Evolutionary conservation across 148 eudicot species (phyloP).

Genomic region (Pharnaceum exiguum): DNA sequence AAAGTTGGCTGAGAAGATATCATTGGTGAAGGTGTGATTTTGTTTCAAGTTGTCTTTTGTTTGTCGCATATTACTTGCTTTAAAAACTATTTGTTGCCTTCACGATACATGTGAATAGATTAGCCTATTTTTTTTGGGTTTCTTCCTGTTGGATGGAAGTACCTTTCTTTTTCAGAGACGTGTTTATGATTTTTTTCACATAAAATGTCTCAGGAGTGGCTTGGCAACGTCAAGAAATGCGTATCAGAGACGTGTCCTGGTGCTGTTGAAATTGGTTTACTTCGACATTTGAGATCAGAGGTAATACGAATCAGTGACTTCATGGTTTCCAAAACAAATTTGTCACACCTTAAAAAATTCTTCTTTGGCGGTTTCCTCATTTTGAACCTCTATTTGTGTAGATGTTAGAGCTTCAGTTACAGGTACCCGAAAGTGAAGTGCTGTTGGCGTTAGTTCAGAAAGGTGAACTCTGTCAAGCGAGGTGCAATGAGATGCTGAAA

Average conservation of each 20-base stretch:
- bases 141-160: no score
- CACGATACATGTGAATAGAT: no score
- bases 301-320: conserved; percentile 24
- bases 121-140: no score
- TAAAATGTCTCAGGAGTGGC: conserved; percentile 49
- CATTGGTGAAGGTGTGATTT: conserved; percentile 56
- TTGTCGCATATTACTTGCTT: background rate
- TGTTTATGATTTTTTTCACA: background rate
- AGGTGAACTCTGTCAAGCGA: conserved; percentile 60
- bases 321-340: no score
- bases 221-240: conserved; percentile 55
- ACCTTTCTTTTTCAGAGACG: background rate
- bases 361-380: conserved; percentile 6
- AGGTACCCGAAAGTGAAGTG: conserved; percentile 63
- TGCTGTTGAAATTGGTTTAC: conserved; percentile 48
- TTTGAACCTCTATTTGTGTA: conserved; percentile 16
- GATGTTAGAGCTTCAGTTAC: conserved; percentile 57
- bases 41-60: background rate
- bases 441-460: conserved; percentile 45
- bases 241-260: conserved; percentile 50
- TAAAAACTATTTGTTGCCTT: background rate
- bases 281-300: conserved; percentile 63
- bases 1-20: conserved; percentile 43
- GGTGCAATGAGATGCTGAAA: conserved; percentile 62
- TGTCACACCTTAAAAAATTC: background rate